Percentiles rank a stretch among this genome's conserved stretches.
Evolutionary conservation across 2,329 filamentous ascomycete genomes (phyloP).

Genomic region (Colletotrichum sidae): DNA sequence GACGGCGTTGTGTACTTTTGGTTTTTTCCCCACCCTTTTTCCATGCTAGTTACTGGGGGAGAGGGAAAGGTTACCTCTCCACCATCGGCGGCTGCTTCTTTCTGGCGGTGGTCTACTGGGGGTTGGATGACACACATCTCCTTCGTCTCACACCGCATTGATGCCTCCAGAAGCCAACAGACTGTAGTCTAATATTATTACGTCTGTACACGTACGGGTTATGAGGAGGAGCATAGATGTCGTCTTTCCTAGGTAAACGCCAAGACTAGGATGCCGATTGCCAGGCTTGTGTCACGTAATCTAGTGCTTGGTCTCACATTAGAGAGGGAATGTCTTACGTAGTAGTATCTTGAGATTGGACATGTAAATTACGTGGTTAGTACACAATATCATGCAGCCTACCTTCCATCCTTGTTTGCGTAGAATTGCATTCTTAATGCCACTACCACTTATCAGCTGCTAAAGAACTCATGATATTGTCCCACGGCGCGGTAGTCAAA

Average conservation of each 20-base stretch:
- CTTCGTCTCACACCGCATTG: conserved; percentile 21
- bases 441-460: too few species aligned
- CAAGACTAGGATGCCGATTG: background rate
- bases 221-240: background rate
- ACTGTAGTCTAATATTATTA: conserved; percentile 29
- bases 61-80: too few species aligned
- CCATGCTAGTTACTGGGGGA: too few species aligned
- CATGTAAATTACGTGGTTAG: too few species aligned
- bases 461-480: too few species aligned
- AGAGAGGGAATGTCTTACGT: conserved; percentile 17
- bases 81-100: too few species aligned
- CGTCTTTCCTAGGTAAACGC: background rate
- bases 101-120: too few species aligned
- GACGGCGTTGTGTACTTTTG: conserved; percentile 49
- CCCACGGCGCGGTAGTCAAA: too few species aligned
- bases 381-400: too few species aligned
- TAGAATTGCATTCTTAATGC: too few species aligned
- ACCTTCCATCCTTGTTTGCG: too few species aligned
- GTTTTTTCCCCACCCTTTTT: conserved; percentile 13
- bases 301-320: background rate
- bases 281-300: conserved; percentile 9
- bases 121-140: conserved; percentile 1
- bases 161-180: conserved; percentile 15
- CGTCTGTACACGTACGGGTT: conserved; percentile 1
- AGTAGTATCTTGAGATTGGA: background rate